Base-by-base conservation (phyloP, 1,139 yeast genomes). In the Spencermartinsiella ligniputridi region DNA sequence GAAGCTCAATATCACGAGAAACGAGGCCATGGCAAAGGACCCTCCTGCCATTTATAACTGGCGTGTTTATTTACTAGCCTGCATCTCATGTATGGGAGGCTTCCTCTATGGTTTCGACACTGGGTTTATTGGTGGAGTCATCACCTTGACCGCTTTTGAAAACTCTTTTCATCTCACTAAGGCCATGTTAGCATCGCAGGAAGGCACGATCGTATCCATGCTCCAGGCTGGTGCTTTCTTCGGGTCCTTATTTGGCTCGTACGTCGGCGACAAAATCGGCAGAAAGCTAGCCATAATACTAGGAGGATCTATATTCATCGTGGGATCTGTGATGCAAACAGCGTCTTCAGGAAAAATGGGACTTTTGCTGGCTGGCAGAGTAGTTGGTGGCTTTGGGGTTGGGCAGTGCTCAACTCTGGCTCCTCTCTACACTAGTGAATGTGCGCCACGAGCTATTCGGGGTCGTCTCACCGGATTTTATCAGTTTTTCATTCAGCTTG, bases 391-490 rank as follows among this genome's bases (percentile, higher is more conserved):
- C 15, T 65, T 75, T 60, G 81, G 78, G 40, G 79, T 78, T 17
- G 83, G 83, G 36, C 69, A 73, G 50, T 77, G 80, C 1, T 73
- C 80, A 15, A 69, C 76, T 59, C 75, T 76, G 40, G 70, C 81
- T 25, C 83, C 83, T 5, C 66, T 78, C 44, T 77, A 78, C 76
- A 80, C 80, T 66, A 72, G 81, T 21, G 87, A 81, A 55, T 73
- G 76, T 76, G 51, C 77, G 76, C 60, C 78, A 40, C 77, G 79
- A 27, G 67, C 66, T 35, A 74, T 72, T 15, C 71, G 86, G 61
- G 86, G 86, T 50, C 77, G 87, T 20, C 76, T 80, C 22, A 85
- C 82, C 38, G 75, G 79, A 38, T 72, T 82, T 54, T 81, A 79
- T 70, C 86, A 83, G 67, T 75, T 79, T 63, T 75, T 76, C 58